These are phyloP conservation scores for Cadophora gregata DNA, from an alignment of 2,329 filamentous ascomycete species.

Conservation along the genomic window DNA sequence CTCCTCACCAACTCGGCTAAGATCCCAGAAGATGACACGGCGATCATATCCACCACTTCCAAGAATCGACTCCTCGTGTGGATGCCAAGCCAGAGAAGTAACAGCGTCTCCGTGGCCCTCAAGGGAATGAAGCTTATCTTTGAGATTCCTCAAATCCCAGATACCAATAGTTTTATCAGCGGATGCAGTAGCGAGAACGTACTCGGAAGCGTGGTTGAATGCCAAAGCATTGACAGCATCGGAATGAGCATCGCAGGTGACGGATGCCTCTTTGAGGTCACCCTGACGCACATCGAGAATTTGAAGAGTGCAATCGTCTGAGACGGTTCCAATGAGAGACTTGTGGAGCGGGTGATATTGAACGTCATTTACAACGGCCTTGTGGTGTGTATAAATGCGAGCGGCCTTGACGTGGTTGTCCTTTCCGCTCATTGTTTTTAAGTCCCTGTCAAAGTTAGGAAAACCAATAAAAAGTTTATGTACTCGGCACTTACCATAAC, in stretches of 20 bases:
- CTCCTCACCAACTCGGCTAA: constrained; percentile 90
- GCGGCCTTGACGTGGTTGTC: constrained; percentile 74
- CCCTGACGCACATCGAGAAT: constrained; percentile 83
- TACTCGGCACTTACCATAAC: constrained; percentile 70
- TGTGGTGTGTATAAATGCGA: constrained; percentile 85
- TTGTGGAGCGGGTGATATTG: constrained; percentile 90
- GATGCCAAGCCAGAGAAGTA: constrained; percentile 94
- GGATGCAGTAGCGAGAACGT: constrained; percentile 88
- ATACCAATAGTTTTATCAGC: constrained; percentile 94
- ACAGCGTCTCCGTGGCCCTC: constrained; percentile 90
- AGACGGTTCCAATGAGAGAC: constrained; percentile 88
- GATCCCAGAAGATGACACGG: constrained; percentile 94
- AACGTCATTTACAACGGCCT: constrained; percentile 93
- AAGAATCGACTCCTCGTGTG: constrained; percentile 84
- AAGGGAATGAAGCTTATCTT: constrained; percentile 86
- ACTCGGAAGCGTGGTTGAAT: constrained; percentile 92
- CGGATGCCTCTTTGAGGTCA: constrained; percentile 69
- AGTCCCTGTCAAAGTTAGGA: constrained; percentile 65
- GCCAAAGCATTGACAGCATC: constrained; percentile 96
- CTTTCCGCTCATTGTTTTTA: constrained; percentile 74
- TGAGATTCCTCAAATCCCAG: constrained; percentile 93
- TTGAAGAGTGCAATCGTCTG: constrained; percentile 92
- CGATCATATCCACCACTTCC: constrained; percentile 93
- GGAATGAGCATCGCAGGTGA: constrained; percentile 73
- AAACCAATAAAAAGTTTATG: not conserved